Conservation (phyloP, 257 asterid species). For the Solanum clarkiae region DNA sequence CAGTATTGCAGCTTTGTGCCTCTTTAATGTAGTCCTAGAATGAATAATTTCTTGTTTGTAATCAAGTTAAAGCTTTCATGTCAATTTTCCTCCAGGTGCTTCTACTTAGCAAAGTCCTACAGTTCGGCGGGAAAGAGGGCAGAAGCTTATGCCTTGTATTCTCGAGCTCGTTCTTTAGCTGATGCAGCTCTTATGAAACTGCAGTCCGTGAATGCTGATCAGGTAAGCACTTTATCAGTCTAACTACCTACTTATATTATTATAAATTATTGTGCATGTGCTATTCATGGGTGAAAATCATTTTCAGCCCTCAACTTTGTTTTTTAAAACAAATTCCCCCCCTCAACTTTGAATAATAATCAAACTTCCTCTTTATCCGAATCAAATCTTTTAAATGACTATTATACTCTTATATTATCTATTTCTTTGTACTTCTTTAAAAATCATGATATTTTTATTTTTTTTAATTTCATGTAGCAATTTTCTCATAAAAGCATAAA, state of each 20-base stretch:
- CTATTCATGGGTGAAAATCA: not conserved
- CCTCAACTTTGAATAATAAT: no score
- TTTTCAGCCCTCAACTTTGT: no score
- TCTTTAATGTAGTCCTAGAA: not conserved
- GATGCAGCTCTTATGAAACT: slow-evolving; percentile 56
- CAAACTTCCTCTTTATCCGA: no score
- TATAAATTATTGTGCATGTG: not conserved
- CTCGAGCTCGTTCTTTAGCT: slow-evolving; percentile 55
- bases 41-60: not conserved
- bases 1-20: not conserved
- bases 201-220: slow-evolving; percentile 36
- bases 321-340: no score
- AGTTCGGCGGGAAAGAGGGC: slow-evolving; percentile 90
- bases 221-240: slow-evolving; percentile 28
- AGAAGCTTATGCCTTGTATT: slow-evolving; percentile 78
- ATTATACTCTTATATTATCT: no score
- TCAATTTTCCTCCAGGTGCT: slow-evolving; percentile 55
- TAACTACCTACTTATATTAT: not conserved
- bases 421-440: no score
- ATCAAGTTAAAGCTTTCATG: slow-evolving; percentile 1
- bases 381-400: no score
- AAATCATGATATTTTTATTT: no score
- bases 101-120: slow-evolving; percentile 89
- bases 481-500: no score
- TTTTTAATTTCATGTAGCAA: no score